Evolutionary conservation across 139 green algal genomes (phyloP).

Genomic region (Raphidocelis subcapitata): DNA sequence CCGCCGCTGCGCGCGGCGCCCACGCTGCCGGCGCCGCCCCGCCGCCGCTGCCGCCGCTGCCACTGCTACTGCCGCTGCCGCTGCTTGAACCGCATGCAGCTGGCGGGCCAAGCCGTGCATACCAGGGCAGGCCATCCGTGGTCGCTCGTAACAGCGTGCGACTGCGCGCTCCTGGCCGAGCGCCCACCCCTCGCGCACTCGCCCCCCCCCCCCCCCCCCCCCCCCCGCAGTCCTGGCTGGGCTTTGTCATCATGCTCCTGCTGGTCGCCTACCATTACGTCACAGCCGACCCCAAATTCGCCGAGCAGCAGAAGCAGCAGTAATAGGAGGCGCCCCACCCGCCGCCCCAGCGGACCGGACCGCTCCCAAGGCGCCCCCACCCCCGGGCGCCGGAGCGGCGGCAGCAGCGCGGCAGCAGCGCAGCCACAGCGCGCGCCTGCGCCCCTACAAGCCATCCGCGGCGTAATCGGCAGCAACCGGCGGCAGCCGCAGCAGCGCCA

Average conservation of each 20-base stretch:
- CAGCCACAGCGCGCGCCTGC: no score
- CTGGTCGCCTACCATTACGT: conserved; percentile 81
- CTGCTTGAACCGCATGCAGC: no score
- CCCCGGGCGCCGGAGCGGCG: conserved; percentile 2
- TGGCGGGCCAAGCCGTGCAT: no score
- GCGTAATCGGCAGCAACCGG: neutral
- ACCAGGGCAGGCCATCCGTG: no score
- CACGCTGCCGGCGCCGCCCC: no score
- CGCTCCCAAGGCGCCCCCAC: neutral
- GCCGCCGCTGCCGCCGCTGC: no score
- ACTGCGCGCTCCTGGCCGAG: no score
- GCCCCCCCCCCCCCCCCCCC: neutral
- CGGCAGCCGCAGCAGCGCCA: neutral
- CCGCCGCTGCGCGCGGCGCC: no score
- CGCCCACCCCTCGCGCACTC: no score
- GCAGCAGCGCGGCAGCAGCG: no score
- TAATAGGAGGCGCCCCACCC: neutral
- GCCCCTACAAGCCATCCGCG: neutral
- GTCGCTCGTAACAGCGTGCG: no score
- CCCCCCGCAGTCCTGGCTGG: conserved; percentile 65
- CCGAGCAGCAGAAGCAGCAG: conserved; percentile 13
- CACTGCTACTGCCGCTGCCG: no score
- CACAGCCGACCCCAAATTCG: conserved; percentile 45
- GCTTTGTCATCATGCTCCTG: conserved; percentile 68
- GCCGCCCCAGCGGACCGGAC: neutral